phyloP scores from a whole-genome alignment of 1,284 basidiomycete species.

The Trichosporon sp. region DNA sequence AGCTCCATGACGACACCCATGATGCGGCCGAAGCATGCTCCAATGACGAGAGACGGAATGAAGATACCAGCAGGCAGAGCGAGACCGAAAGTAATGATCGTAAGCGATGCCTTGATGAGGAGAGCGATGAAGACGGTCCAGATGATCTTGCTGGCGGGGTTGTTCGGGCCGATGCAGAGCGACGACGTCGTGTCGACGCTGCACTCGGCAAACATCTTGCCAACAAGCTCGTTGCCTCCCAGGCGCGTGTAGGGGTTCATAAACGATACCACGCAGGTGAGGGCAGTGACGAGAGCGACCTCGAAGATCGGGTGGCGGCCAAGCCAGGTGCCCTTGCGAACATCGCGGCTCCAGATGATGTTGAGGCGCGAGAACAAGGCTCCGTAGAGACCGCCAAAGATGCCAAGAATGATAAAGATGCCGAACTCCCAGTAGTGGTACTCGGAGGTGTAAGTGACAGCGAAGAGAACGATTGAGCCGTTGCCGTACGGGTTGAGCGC shows the following conservation, averaged over 20 bases:
- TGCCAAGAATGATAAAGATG: constrained; percentile 77
- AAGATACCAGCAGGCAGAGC: constrained; percentile 94
- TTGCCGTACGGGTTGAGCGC: constrained; percentile 84
- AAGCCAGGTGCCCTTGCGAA: constrained; percentile 76
- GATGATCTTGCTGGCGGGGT: constrained; percentile 50
- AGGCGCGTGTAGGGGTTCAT: constrained; percentile 86
- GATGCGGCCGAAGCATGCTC: constrained; percentile 87
- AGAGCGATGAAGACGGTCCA: constrained; percentile 66
- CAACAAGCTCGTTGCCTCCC: constrained; percentile 89
- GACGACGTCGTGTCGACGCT: constrained; percentile 58
- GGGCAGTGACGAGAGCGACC: constrained; percentile 71
- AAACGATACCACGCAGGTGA: constrained; percentile 74
- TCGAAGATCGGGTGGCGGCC: constrained; percentile 74
- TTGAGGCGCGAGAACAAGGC: constrained; percentile 84
- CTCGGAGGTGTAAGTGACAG: constrained; percentile 45
- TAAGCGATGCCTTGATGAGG: constrained; percentile 73
- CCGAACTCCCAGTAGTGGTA: constrained; percentile 50
- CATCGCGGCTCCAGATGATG: constrained; percentile 74
- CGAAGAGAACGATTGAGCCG: constrained; percentile 50
- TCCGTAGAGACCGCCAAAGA: constrained; percentile 88
- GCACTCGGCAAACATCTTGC: constrained; percentile 80
- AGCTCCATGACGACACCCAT: constrained; percentile 79
- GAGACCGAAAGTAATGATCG: constrained; percentile 89
- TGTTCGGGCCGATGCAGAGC: constrained; percentile 61
- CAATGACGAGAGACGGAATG: constrained; percentile 94